These are phyloP conservation scores for Glonium stellatum DNA, from an alignment of 495 filamentous ascomycete genomes.

Conservation along the genomic window DNA sequence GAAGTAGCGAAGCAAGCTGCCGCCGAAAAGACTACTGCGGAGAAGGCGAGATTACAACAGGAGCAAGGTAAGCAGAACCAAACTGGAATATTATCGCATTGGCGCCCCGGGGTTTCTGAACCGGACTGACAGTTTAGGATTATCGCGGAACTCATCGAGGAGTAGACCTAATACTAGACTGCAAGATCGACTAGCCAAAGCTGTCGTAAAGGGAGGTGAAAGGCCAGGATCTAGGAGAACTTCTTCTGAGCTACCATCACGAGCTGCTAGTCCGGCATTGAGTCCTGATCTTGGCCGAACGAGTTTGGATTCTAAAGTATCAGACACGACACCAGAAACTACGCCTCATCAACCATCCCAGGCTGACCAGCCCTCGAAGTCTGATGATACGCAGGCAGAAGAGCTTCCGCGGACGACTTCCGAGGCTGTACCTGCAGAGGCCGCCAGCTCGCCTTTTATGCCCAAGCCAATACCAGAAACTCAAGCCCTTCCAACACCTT, in stretches of 20 bases:
- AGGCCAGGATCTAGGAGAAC: conserved; percentile 18
- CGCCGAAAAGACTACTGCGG: conserved; percentile 19
- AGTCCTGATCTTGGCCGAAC: conserved; percentile 19
- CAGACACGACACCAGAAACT: conserved; percentile 15
- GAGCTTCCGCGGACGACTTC: conserved; percentile 9
- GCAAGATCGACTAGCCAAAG: conserved; percentile 76
- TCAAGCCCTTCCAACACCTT: conserved; percentile 23
- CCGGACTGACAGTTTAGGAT: conserved; percentile 7
- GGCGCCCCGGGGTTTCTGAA: neutral
- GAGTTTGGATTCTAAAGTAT: conserved; percentile 28
- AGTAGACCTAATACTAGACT: conserved; percentile 63
- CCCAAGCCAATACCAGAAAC: conserved; percentile 30
- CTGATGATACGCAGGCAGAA: conserved; percentile 17
- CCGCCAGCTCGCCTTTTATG: neutral
- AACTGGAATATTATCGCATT: neutral
- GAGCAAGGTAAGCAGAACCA: conserved; percentile 18
- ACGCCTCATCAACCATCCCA: neutral
- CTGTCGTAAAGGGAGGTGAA: conserved; percentile 41
- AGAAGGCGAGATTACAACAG: conserved; percentile 25
- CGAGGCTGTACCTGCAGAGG: conserved; percentile 3
- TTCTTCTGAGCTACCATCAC: conserved; percentile 26
- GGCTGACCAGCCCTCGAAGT: conserved; percentile 5
- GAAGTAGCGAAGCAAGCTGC: conserved; percentile 22
- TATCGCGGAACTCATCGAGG: conserved; percentile 34
- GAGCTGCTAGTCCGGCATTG: conserved; percentile 21